Base-by-base conservation (phyloP, 225 moss, liverwort and hornwort genomes). In the Pleurozium schreberi region DNA sequence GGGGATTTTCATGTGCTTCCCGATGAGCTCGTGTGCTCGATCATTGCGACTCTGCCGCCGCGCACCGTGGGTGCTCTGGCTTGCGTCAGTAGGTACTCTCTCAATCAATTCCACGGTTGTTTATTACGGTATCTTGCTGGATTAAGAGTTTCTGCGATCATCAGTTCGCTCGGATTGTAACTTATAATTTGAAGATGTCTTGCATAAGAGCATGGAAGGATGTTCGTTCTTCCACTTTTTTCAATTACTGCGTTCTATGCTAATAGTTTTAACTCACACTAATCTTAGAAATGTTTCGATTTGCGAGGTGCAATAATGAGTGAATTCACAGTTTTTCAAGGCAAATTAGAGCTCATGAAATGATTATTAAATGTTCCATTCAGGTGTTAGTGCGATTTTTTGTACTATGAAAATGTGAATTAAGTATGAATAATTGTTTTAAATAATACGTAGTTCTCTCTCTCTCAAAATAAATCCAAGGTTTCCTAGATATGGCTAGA, bases 21-120 rank as follows among this genome's bases (percentile, higher is more conserved):
- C 25, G 96, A 98, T 91, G 98, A 98, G 64, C 66, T 95, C 14
- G 60, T 98, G 61, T 96, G 94, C 74, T 89, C 89, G 84, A 93
- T 98, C 89, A 47, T 98, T 20, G 89, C 93, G 42, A 73, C 91
- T 88, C 87, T 96, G 70, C 89, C 94, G 8, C 94, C 96, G 64
- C 93, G 90, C 70, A 95, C 96, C 73, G 91, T 99, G 70, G 99
- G 97, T 61, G 90, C 88, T 63, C 92, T 99, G 88, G 96, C 96
- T 63, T 97, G 96, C 88, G 96, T 94, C 18, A 99, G 99, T 96
- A 99, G 99, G 99, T 99, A 85, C 15, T 81, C 42, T 42, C 50
- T 14, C 57, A 42, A 64, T 78, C 30, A 18, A 69, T 59, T 87
- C 62, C 23, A 18, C 59, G 16, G 38, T 76, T 84, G n/a, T 31